Conservation (phyloP, 2,329 filamentous ascomycete species). For the Magnaporthales sp. region DNA sequence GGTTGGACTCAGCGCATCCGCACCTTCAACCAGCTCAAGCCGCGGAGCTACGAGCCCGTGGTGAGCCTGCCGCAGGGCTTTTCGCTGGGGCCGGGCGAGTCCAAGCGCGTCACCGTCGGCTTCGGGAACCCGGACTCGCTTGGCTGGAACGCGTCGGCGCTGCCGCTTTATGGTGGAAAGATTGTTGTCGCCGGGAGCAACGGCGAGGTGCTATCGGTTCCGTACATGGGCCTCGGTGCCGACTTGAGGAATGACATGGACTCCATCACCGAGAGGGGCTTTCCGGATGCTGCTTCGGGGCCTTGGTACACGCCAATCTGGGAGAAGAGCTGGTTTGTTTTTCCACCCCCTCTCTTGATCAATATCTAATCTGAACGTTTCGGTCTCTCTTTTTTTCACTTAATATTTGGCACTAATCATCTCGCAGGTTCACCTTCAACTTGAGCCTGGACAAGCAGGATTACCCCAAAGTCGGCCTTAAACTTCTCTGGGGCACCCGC, state of each 20-base stretch:
- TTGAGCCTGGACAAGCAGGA: slow-evolving; percentile 15
- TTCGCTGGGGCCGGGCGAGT: slow-evolving; percentile 16
- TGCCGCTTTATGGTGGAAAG: slow-evolving; percentile 62
- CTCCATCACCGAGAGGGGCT: neutral
- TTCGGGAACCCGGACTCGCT: slow-evolving; percentile 15
- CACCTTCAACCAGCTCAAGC: neutral
- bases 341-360: neutral
- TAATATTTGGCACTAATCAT: neutral
- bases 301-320: neutral
- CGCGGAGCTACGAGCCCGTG: neutral
- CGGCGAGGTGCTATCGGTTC: slow-evolving; percentile 22
- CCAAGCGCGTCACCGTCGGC: slow-evolving; percentile 15
- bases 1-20: neutral
- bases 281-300: neutral
- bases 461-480: slow-evolving; percentile 18
- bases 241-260: neutral
- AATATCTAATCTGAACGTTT: no score
- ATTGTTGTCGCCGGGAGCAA: slow-evolving; percentile 67
- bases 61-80: slow-evolving; percentile 10
- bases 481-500: slow-evolving; percentile 17
- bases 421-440: slow-evolving; percentile 14
- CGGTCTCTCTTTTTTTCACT: neutral
- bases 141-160: slow-evolving; percentile 36
- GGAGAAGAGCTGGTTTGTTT: neutral
- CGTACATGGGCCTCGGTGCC: slow-evolving; percentile 18